phyloP scores from a whole-genome alignment of 208 protist species.

The Acanthamoeba lenticulata region DNA sequence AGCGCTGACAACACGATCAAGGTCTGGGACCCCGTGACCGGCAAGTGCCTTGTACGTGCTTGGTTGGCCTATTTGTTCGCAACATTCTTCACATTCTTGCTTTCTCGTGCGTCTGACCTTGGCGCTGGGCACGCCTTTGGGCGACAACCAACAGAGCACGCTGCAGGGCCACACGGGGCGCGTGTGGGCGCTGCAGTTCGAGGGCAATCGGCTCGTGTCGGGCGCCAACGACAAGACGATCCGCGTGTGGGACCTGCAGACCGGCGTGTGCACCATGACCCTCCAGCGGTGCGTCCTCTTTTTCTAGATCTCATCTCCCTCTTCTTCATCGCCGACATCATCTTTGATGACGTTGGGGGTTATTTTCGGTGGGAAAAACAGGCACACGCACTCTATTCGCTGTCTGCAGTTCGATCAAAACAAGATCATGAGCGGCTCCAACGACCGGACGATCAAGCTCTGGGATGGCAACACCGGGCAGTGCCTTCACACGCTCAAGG shows the following conservation, averaged over 20 bases:
- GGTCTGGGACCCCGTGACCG: slow-evolving; percentile 39
- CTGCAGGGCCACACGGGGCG: slow-evolving; percentile 50
- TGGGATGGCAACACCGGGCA: slow-evolving; percentile 53
- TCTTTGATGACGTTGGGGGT: too few species aligned
- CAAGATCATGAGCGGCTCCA: slow-evolving; percentile 66
- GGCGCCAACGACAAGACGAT: slow-evolving; percentile 38
- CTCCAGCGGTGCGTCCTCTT: neutral
- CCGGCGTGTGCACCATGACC: slow-evolving; percentile 35
- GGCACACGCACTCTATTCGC: slow-evolving; percentile 41
- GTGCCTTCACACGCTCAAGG: slow-evolving; percentile 51
- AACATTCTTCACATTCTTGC: neutral
- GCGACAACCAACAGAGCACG: neutral
- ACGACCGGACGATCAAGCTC: slow-evolving; percentile 50
- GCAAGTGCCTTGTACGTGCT: neutral
- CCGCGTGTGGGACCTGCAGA: slow-evolving; percentile 3
- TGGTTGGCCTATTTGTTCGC: neutral
- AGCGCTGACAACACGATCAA: slow-evolving; percentile 63
- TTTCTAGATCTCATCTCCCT: neutral
- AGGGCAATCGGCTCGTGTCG: slow-evolving; percentile 38
- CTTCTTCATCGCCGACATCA: neutral
- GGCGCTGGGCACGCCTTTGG: neutral
- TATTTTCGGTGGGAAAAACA: neutral
- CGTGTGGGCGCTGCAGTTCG: slow-evolving; percentile 37
- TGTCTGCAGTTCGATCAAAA: slow-evolving; percentile 51
- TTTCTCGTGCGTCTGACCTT: too few species aligned